Evolutionary conservation across 2,329 filamentous ascomycete species (phyloP), one percentile per base, ranked within the genome.

Genomic region (Falciphora oryzae): DNA sequence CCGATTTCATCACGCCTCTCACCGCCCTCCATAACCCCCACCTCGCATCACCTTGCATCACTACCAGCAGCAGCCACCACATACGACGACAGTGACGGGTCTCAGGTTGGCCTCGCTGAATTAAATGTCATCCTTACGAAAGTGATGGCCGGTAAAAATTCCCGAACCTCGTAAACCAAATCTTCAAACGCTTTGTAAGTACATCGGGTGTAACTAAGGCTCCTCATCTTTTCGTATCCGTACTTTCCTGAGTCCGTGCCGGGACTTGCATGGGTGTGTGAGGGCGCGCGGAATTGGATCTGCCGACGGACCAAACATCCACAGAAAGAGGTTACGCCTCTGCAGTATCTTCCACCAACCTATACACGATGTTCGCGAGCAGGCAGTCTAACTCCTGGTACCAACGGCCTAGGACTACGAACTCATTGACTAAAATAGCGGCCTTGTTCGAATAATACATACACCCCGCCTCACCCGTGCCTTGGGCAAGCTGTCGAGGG

Each of bases 11-110:
- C 32, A 25, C 11, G n/a, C 35, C 13, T 50, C 27, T 44, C 59
- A 61, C 59, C 59, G 59, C 59, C 59, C 35, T 61, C 32, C 32
- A 10, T 22, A 27, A 18, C 18, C 14, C 31, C 61, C 22, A 44
- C 38, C 38, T 18, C 18, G 14, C 14, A 44, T 44, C 44, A 53
- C 44, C 44, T 10, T n/a, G n/a, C 18, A 25, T 25, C 44, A 25
- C 22, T 7, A n/a, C 22, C 38, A 25, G 7, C 44, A 25, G 7
- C 44, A 53, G 7, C 22, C 22, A 53, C 22, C n/a, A n/a, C 44
- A n/a, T 18, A 53, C 44, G 44, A 53, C 44, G 22, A 53, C 22
- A 11, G 10, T n/a, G 44, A n/a, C 10, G 22, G 10, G 8, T 25
- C 4, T 53, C 44, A 14, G 44, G 8, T 22, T n/a, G 10, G 10